Conservation (phyloP, 2,329 filamentous ascomycete species). For the Aspergillus flavus region DNA sequence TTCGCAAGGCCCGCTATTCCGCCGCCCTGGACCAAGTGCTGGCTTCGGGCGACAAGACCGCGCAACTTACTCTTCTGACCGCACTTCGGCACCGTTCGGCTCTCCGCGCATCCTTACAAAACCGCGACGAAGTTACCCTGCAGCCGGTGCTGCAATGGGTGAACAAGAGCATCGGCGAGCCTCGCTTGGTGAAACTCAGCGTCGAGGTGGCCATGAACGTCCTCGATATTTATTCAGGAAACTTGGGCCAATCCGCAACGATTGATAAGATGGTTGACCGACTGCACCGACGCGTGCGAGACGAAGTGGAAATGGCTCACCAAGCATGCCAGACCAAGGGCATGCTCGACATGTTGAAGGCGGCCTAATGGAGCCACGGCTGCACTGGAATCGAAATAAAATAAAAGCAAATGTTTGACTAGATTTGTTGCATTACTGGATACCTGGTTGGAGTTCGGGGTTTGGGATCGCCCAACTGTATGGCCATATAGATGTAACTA, state of each 20-base stretch:
- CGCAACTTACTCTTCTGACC: conserved; percentile 75
- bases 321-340: conserved; percentile 79
- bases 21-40: conserved; percentile 80
- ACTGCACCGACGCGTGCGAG: conserved; percentile 70
- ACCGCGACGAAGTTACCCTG: conserved; percentile 78
- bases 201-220: conserved; percentile 81
- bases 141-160: conserved; percentile 85
- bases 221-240: conserved; percentile 83
- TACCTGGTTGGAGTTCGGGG: conserved; percentile 25
- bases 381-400: not conserved
- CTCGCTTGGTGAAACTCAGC: conserved; percentile 76
- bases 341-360: conserved; percentile 77
- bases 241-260: conserved; percentile 71
- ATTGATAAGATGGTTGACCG: conserved; percentile 71
- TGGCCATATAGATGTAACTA: conserved; percentile 5
- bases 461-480: conserved; percentile 8
- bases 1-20: conserved; percentile 76
- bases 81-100: conserved; percentile 87
- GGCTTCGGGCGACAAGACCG: conserved; percentile 58
- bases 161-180: conserved; percentile 76
- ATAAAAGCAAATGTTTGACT: conserved; percentile 9
- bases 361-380: conserved; percentile 6
- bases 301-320: conserved; percentile 81
- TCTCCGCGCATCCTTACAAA: conserved; percentile 75
- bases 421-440: conserved; percentile 18